A percentile compares a stretch with the other conserved stretches of the same genome.
Evolutionary conservation across 768 basidiomycete genomes (phyloP).

Genomic region (Clavaria fumosa): DNA sequence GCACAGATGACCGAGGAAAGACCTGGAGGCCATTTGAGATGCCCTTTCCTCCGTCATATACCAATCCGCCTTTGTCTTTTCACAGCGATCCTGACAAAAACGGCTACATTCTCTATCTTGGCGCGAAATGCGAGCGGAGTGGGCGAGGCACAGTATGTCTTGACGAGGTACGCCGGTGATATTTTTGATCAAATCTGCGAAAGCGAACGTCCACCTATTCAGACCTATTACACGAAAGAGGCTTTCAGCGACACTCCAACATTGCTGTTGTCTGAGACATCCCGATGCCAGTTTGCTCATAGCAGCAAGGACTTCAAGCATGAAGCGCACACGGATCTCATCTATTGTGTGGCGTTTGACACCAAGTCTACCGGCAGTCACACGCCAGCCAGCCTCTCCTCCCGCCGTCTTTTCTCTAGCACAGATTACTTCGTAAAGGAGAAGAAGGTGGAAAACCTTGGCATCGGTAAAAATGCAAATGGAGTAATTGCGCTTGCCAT

Average conservation of each 20-base stretch:
- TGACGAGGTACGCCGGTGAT: constrained; percentile 43
- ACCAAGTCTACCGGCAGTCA: constrained; percentile 34
- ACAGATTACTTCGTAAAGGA: constrained; percentile 69
- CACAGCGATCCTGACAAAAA: constrained; percentile 62
- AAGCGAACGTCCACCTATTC: constrained; percentile 5
- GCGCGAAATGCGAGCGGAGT: constrained; percentile 39
- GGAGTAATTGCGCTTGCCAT: constrained; percentile 91
- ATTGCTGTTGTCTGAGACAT: constrained; percentile 52
- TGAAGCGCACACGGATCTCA: constrained; percentile 52
- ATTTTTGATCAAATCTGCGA: too few species aligned
- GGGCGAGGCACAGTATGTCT: constrained; percentile 47
- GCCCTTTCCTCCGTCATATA: constrained; percentile 39
- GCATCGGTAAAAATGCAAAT: constrained; percentile 68
- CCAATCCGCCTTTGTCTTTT: constrained; percentile 63
- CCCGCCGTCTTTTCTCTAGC: constrained; percentile 66
- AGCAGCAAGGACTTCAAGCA: constrained; percentile 73
- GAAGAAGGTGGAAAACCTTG: constrained; percentile 64
- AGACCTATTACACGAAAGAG: constrained; percentile 86
- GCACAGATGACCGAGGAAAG: constrained; percentile 75
- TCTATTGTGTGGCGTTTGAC: constrained; percentile 88
- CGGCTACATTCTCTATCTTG: constrained; percentile 69
- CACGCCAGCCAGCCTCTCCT: constrained; percentile 35
- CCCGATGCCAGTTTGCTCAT: constrained; percentile 81
- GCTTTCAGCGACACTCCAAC: constrained; percentile 52
- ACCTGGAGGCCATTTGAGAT: constrained; percentile 76